Evolutionary conservation across 768 basidiomycete species (phyloP).

Genomic region (Tulasnella calospora): DNA sequence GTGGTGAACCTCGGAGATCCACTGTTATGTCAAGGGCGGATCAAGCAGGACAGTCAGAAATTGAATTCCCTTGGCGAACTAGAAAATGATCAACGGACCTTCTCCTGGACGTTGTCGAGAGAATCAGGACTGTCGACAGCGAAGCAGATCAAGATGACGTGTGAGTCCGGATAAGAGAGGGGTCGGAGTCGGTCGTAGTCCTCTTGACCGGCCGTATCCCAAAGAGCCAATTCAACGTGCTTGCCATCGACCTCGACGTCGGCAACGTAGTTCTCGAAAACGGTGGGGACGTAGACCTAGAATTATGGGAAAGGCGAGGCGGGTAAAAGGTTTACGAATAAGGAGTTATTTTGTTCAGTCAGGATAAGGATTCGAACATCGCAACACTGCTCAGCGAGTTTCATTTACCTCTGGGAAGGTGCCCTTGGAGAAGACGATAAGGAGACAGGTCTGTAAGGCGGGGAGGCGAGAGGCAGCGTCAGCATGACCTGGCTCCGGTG

Average conservation of each 20-base stretch:
- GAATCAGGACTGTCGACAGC: conserved; percentile 98
- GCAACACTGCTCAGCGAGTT: background rate
- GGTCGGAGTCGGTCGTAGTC: conserved; percentile 98
- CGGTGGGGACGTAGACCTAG: conserved; percentile 98
- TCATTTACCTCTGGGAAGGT: conserved; percentile 82
- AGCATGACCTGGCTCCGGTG: background rate
- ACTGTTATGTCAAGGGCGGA: conserved; percentile 47
- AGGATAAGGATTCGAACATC: background rate
- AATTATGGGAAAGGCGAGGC: background rate
- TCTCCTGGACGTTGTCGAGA: conserved; percentile 99
- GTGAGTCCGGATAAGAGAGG: conserved; percentile 97
- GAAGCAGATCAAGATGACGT: conserved; percentile 99
- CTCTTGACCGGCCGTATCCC: conserved; percentile 99
- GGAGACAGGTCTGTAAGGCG: conserved; percentile 67
- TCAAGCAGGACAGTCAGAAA: conserved; percentile 13
- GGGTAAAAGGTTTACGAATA: background rate
- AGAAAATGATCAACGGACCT: conserved; percentile 52
- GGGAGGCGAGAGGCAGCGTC: conserved; percentile 30
- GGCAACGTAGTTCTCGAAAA: conserved; percentile 99
- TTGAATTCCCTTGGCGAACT: background rate
- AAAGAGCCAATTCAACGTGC: conserved; percentile 95
- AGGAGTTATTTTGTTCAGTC: conserved; percentile 1
- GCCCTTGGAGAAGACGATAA: conserved; percentile 95
- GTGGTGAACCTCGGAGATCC: conserved; percentile 98
- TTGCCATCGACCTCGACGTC: conserved; percentile 98